phyloP scores from a whole-genome alignment of 1,284 basidiomycete genomes.

The Heliocybe sulcata region DNA sequence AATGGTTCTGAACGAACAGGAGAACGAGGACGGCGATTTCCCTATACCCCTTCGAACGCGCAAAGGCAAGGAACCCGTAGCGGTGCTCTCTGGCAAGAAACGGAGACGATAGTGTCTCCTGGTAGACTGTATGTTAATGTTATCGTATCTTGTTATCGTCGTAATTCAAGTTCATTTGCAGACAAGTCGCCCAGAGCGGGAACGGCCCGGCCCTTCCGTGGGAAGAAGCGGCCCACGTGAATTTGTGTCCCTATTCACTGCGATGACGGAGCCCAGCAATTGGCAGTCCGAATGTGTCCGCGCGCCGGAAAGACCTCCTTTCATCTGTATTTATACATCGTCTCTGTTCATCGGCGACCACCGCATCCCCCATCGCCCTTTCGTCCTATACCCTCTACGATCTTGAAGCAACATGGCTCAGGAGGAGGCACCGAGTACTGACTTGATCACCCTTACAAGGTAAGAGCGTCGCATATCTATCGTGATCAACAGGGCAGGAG shows the following conservation, averaged over 20 bases:
- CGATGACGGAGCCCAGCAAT: slow-evolving; percentile 1
- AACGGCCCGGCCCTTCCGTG: background rate
- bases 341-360: background rate
- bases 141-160: background rate
- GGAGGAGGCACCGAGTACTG: slow-evolving; percentile 74
- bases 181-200: background rate
- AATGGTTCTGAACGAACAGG: slow-evolving; percentile 39
- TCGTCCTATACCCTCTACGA: background rate
- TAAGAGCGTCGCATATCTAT: slow-evolving; percentile 24
- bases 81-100: slow-evolving; percentile 41
- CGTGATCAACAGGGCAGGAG: slow-evolving; percentile 3
- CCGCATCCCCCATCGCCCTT: background rate
- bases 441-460: slow-evolving; percentile 90
- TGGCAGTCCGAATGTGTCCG: slow-evolving; percentile 1
- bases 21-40: slow-evolving; percentile 40
- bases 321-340: background rate
- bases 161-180: background rate
- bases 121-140: background rate
- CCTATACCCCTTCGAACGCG: slow-evolving; percentile 55
- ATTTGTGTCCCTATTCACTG: background rate
- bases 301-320: background rate
- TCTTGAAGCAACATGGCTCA: slow-evolving; percentile 31
- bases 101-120: slow-evolving; percentile 35
- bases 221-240: slow-evolving; percentile 8
- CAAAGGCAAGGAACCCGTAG: slow-evolving; percentile 44